Conservation (phyloP, 208 protist genomes). For the Leptomonas pyrrhocoris region DNA sequence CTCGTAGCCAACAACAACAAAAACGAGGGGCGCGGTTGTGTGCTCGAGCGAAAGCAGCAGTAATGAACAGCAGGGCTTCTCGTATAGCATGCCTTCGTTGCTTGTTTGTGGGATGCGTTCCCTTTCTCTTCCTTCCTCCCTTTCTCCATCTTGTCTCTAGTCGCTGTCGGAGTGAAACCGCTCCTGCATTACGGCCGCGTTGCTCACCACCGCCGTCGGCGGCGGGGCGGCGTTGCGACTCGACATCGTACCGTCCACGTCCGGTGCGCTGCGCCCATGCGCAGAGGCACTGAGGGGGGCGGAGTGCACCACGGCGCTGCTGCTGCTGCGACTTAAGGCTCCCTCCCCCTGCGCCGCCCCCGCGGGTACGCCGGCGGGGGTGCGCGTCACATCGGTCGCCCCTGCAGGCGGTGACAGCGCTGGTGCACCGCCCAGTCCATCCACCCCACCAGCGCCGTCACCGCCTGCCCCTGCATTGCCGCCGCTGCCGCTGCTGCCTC, state of each 20-base stretch:
- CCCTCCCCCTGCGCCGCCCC: background rate
- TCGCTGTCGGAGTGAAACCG: conserved; percentile 43
- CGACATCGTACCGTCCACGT: background rate
- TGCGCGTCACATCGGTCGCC: no score
- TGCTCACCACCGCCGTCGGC: conserved; percentile 34
- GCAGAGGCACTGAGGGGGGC: background rate
- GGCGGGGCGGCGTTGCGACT: background rate
- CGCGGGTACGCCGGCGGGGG: background rate
- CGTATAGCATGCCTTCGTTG: no score
- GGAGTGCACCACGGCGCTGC: conserved; percentile 4
- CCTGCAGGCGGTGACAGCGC: no score
- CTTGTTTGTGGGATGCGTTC: no score
- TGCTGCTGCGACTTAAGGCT: no score
- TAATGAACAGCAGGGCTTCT: no score
- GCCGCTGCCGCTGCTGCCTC: background rate
- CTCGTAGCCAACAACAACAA: no score
- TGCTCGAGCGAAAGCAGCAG: no score
- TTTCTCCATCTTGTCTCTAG: background rate
- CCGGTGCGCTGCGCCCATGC: background rate
- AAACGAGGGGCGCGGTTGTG: no score
- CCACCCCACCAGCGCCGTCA: no score
- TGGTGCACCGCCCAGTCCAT: no score
- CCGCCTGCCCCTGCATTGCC: background rate
- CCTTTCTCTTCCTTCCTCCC: no score
- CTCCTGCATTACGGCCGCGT: conserved; percentile 29